These are phyloP conservation scores for Physaria fendleri DNA, from an alignment of 345 rosid genomes.

Conservation along the genomic window DNA sequence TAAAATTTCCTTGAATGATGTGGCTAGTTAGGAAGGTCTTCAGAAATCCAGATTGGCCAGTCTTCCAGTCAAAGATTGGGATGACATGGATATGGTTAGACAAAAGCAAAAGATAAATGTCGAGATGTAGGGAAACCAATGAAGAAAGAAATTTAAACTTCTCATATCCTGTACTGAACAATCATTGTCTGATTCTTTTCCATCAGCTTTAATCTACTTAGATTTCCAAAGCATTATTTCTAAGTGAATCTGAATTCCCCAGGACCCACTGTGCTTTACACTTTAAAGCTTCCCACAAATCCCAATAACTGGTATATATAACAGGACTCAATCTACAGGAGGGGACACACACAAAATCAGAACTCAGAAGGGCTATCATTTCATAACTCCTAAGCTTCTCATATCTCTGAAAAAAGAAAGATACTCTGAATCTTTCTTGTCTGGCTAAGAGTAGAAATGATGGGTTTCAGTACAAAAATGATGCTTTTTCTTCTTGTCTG, in stretches of 20 bases:
- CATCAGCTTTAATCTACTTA: constrained; percentile 63
- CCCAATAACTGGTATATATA: constrained; percentile 46
- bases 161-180: constrained; percentile 42
- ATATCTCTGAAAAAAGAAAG: constrained; percentile 35
- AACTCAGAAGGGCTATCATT: constrained; percentile 30
- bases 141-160: constrained; percentile 75
- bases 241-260: constrained; percentile 55
- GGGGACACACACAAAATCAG: constrained; percentile 35
- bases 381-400: constrained; percentile 30
- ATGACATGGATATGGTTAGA: constrained; percentile 20
- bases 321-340: constrained; percentile 49
- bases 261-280: constrained; percentile 54
- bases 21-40: neutral
- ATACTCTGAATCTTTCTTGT: constrained; percentile 39
- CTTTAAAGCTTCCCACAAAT: constrained; percentile 48
- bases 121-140: constrained; percentile 37
- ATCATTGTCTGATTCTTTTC: constrained; percentile 65
- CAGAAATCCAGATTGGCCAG: neutral
- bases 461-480: constrained; percentile 40
- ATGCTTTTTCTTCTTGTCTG: constrained; percentile 48
- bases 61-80: constrained; percentile 14
- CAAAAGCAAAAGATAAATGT: constrained; percentile 49
- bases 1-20: neutral
- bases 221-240: constrained; percentile 45
- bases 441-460: constrained; percentile 33